phyloP scores from a whole-genome alignment of 2,329 filamentous ascomycete species.

The Allantophomopsis lycopodina region DNA sequence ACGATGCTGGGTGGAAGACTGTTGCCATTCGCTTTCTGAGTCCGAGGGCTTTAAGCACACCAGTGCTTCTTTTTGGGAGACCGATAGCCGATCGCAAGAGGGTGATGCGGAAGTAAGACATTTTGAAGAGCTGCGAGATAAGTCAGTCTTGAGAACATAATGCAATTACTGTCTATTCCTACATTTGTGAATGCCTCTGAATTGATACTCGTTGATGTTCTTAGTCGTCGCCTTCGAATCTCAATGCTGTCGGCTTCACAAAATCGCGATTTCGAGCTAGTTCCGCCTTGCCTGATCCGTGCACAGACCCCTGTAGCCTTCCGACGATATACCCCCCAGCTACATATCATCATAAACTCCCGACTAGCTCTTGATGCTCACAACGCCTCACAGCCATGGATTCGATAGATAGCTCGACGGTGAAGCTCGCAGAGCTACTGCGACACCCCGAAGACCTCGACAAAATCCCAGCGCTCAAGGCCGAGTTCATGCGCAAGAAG shows the following conservation, averaged over 20 bases:
- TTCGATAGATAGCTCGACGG: constrained; percentile 19
- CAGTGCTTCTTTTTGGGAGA: constrained; percentile 47
- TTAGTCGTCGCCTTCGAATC: too few relatives aligned
- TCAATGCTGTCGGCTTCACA: too few relatives aligned
- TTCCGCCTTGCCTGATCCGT: too few relatives aligned
- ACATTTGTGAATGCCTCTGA: background rate
- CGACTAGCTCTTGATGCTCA: too few relatives aligned
- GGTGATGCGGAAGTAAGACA: constrained; percentile 60
- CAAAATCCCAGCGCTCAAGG: constrained; percentile 80
- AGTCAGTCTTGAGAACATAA: too few relatives aligned
- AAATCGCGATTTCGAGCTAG: too few relatives aligned
- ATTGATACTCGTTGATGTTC: too few relatives aligned
- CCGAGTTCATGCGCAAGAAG: constrained; percentile 92
- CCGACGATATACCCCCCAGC: background rate
- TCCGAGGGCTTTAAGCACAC: constrained; percentile 56
- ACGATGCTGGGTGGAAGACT: constrained; percentile 58
- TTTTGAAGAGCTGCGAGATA: constrained; percentile 14
- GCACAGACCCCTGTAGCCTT: background rate
- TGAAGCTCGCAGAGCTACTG: constrained; percentile 79
- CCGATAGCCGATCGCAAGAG: constrained; percentile 61
- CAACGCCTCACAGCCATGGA: constrained; percentile 6
- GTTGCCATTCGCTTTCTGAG: constrained; percentile 59
- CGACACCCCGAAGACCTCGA: constrained; percentile 95
- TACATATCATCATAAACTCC: background rate
- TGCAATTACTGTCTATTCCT: too few relatives aligned